Base-by-base conservation (phyloP, 2,329 filamentous ascomycete species). In the Cercospora beticola region DNA sequence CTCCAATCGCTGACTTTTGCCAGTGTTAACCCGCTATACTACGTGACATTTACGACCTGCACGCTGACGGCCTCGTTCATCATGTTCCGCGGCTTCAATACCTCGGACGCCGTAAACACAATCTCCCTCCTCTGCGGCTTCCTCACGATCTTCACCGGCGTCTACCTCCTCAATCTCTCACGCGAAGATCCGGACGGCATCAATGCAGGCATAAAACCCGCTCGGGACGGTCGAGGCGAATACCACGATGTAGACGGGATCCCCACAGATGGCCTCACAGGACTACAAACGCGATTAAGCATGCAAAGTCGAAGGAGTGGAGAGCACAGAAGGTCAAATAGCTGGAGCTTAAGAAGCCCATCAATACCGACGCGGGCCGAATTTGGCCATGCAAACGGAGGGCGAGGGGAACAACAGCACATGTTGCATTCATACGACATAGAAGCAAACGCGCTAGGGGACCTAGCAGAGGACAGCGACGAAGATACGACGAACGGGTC, bases 131-230 rank as follows among this genome's bases (percentile, higher is more conserved):
- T 98, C 62, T 94, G 91, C 78, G 94, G 94, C 68, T 98, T 98
- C 83, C 87, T 98, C 68, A 89, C 95, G 73, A 98, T 97, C 69
- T 98, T 98, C 79, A 91, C 93, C 3, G 94, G 94, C 30, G 94
- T 98, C 64, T 98, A 98, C 81, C 88, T 98, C 5, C 87, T 98
- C 74, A 98, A 98, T 77, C 88, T 99, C n/a, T 97, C 94, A 0
- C 90, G 95, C 76, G 87, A 90, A 73, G 95, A 99, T 77, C 93
- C 95, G 0, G 89, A 97, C 76, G 94, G 94, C 62, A 88, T 86
- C 67, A 87, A 86, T 68, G 79, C 90, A 72, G 83, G 91, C 40
- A 86, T 87, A 64, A 71, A 70, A 28, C 87, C 64, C 59, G 68
- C 66, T 59, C 66, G 62, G 18, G 80, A 79, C 57, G 77, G 77